Conservation (phyloP, 208 protist species). For the Acanthamoeba sp. region DNA sequence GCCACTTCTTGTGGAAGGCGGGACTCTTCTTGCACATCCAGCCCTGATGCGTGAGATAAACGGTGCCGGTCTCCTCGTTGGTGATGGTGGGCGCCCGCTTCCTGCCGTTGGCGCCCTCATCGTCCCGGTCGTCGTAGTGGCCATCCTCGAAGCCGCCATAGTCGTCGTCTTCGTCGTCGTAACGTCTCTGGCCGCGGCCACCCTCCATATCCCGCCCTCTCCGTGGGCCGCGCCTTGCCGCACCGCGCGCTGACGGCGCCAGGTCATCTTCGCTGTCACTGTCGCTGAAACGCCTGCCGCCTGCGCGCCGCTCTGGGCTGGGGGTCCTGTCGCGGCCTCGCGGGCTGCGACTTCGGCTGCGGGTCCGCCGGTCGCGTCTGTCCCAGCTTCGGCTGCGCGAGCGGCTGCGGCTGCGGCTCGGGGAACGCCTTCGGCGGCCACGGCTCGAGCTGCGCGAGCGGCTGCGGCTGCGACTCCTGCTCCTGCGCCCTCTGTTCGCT, state of each 20-base stretch:
- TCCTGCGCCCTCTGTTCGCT: neutral
- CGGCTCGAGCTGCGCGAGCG: neutral
- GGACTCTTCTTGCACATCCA: slow-evolving; percentile 50
- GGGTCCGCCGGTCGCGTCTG: neutral
- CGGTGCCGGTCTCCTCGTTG: neutral
- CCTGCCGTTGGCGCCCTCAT: neutral
- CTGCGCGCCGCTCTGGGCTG: neutral
- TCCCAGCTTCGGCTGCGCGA: neutral
- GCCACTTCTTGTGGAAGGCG: slow-evolving; percentile 71
- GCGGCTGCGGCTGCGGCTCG: neutral
- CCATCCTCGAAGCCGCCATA: slow-evolving; percentile 4
- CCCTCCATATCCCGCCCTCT: neutral
- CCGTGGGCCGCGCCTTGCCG: neutral
- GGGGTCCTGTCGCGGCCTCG: neutral
- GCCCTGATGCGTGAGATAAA: slow-evolving; percentile 24
- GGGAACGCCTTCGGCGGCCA: neutral
- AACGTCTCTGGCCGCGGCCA: neutral
- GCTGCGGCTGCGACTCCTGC: neutral
- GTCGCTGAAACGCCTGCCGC: neutral
- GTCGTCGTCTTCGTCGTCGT: neutral
- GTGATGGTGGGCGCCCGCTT: neutral
- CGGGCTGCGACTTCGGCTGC: neutral
- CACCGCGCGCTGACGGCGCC: neutral
- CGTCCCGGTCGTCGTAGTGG: neutral
- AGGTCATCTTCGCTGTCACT: slow-evolving; percentile 15